Evolutionary conservation across 495 filamentous ascomycete genomes (phyloP).

Genomic region (Xylaria intraflava): DNA sequence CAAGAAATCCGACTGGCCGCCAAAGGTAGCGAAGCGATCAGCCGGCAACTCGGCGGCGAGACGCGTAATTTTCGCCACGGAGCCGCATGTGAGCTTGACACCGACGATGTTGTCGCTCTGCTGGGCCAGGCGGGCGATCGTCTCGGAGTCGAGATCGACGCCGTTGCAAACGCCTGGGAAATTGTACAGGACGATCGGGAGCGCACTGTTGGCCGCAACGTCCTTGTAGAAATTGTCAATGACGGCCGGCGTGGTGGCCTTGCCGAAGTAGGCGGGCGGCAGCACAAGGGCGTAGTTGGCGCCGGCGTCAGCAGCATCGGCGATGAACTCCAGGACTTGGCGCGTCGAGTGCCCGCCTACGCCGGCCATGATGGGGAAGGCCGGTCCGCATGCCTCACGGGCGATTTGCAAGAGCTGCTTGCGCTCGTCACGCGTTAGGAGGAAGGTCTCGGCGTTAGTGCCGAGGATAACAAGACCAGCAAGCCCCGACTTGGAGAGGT

Average conservation of each 20-base stretch:
- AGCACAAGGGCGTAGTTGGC: constrained; percentile 57
- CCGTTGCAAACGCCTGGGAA: constrained; percentile 69
- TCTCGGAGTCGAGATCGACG: constrained; percentile 59
- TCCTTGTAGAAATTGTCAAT: constrained; percentile 56
- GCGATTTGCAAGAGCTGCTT: constrained; percentile 44
- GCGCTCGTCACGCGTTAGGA: constrained; percentile 57
- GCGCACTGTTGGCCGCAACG: constrained; percentile 41
- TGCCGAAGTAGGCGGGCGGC: constrained; percentile 60
- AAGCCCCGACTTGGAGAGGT: constrained; percentile 49
- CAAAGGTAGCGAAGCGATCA: constrained; percentile 56
- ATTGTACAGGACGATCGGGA: constrained; percentile 64
- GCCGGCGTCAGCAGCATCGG: constrained; percentile 51
- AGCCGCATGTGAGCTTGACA: constrained; percentile 64
- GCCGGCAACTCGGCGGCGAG: constrained; percentile 47
- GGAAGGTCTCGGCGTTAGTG: constrained; percentile 61
- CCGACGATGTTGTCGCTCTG: constrained; percentile 46
- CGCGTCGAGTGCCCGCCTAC: constrained; percentile 58
- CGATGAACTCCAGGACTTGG: constrained; percentile 53
- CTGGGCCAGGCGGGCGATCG: constrained; percentile 48
- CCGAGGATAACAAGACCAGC: constrained; percentile 56
- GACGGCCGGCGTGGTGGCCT: constrained; percentile 50
- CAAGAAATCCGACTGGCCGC: constrained; percentile 66
- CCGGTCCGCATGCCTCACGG: constrained; percentile 43
- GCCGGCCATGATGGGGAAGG: constrained; percentile 56
- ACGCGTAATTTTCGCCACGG: constrained; percentile 54